phyloP scores from a whole-genome alignment of 2,329 filamentous ascomycete genomes.

The Xylariaceae sp. region DNA sequence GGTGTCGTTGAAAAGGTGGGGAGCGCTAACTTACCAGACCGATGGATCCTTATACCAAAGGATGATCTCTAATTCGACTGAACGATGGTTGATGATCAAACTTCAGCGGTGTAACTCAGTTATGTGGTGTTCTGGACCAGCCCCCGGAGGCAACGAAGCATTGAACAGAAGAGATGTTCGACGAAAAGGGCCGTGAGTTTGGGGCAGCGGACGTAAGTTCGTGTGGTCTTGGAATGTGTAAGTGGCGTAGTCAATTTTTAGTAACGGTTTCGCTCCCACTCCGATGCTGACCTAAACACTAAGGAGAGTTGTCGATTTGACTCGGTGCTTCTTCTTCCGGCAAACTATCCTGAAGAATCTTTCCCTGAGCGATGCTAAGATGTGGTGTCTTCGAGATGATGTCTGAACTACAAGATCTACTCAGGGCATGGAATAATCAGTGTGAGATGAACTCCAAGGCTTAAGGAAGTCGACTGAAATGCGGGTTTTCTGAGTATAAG shows the following conservation, averaged over 20 bases:
- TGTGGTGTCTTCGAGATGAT: too few species aligned
- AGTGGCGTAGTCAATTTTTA: neutral
- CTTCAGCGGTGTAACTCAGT: neutral
- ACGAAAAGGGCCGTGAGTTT: slow-evolving; percentile 7
- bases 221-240: neutral
- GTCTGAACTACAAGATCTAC: too few species aligned
- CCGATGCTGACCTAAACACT: slow-evolving; percentile 22
- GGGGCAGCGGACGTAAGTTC: neutral
- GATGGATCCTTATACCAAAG: slow-evolving; percentile 23
- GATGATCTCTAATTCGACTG: slow-evolving; percentile 20
- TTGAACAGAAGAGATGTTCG: too few species aligned
- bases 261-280: slow-evolving; percentile 17
- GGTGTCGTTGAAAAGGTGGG: slow-evolving; percentile 21
- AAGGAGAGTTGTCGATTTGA: slow-evolving; percentile 10
- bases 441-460: too few species aligned
- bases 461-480: too few species aligned
- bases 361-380: neutral
- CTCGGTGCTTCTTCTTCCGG: slow-evolving; percentile 11
- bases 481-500: too few species aligned
- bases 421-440: too few species aligned
- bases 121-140: neutral
- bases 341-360: slow-evolving; percentile 5
- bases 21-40: slow-evolving; percentile 26
- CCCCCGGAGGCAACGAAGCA: neutral
- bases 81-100: slow-evolving; percentile 19